Evolutionary conservation across 108 stramenopile genomes (phyloP).

Genomic region (Cyclotella choctawhatcheeana): DNA sequence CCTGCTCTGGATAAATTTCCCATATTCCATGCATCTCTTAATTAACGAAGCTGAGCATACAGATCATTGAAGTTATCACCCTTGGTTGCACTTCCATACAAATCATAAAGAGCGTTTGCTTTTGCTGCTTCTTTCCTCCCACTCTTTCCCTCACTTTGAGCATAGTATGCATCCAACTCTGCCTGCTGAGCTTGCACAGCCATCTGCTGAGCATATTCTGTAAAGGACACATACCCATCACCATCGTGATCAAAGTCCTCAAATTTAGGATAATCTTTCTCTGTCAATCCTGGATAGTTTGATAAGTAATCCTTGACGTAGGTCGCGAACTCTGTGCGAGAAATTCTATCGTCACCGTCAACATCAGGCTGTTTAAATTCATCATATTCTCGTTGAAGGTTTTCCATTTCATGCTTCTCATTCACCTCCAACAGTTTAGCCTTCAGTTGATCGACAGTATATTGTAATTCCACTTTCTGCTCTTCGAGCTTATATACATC

Average conservation of each 20-base stretch:
- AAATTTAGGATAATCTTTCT: conserved; percentile 94
- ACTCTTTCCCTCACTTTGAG: conserved; percentile 43
- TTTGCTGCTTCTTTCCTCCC: conserved; percentile 52
- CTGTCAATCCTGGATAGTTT: conserved; percentile 90
- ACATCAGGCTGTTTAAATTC: conserved; percentile 98
- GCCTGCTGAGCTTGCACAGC: conserved; percentile 85
- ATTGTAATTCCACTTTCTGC: conserved; percentile 64
- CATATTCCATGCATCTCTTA: too few relatives aligned
- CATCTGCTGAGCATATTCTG: conserved; percentile 93
- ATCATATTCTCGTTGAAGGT: conserved; percentile 94
- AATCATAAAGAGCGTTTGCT: conserved; percentile 47
- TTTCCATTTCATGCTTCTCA: conserved; percentile 81
- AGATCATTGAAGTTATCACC: conserved; percentile 55
- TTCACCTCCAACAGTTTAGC: conserved; percentile 60
- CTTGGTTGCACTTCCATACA: conserved; percentile 46
- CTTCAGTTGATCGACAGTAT: conserved; percentile 62
- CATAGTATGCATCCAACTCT: conserved; percentile 65
- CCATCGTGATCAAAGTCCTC: conserved; percentile 96
- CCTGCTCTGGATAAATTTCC: too few relatives aligned
- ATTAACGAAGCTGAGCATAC: conserved; percentile 51
- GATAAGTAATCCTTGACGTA: conserved; percentile 94
- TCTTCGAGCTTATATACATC: conserved; percentile 92
- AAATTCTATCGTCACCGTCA: conserved; percentile 95
- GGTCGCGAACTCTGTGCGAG: conserved; percentile 91
- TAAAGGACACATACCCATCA: conserved; percentile 93